A percentile compares a stretch with the other conserved stretches of the same genome.
Conservation (phyloP, 2,329 filamentous ascomycete species). For the Ophiostoma piceae region DNA sequence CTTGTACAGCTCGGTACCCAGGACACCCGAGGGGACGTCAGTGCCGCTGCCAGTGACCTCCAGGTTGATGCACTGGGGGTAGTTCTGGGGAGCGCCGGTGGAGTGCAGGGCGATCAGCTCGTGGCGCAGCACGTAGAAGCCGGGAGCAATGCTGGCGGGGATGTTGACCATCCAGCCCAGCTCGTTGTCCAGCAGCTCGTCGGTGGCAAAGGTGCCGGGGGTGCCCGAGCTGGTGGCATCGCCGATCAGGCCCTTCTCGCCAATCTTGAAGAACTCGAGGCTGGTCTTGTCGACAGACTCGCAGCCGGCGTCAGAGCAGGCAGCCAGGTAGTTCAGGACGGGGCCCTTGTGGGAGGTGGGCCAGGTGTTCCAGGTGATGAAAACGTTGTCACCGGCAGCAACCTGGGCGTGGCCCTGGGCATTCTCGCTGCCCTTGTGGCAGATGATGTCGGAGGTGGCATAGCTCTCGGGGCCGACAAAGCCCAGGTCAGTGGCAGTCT, state of each 20-base stretch:
- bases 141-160: slow-evolving; percentile 41
- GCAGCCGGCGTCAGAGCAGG: slow-evolving; percentile 32
- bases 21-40: slow-evolving; percentile 24
- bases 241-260: slow-evolving; percentile 33
- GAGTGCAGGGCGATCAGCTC: slow-evolving; percentile 42
- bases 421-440: slow-evolving; percentile 31
- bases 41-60: slow-evolving; percentile 24
- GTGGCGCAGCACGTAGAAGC: slow-evolving; percentile 49
- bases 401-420: slow-evolving; percentile 31
- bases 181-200: slow-evolving; percentile 46
- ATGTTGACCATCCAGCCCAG: slow-evolving; percentile 47
- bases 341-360: slow-evolving; percentile 33
- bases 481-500: slow-evolving; percentile 32
- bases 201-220: slow-evolving; percentile 35
- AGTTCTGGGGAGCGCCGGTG: slow-evolving; percentile 26
- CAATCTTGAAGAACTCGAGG: slow-evolving; percentile 34
- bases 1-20: slow-evolving; percentile 25
- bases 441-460: slow-evolving; percentile 31
- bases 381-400: slow-evolving; percentile 31
- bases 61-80: slow-evolving; percentile 27
- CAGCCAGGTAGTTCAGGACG: slow-evolving; percentile 36
- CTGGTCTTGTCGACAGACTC: slow-evolving; percentile 34
- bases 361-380: slow-evolving; percentile 32
- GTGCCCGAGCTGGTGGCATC: slow-evolving; percentile 24
- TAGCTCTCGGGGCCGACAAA: slow-evolving; percentile 31